A percentile compares a stretch with the other conserved stretches of the same genome.
These are phyloP conservation scores for Pancytospora philotis DNA, from an alignment of 371 early-diverging fungal genomes.

Conservation along the genomic window DNA sequence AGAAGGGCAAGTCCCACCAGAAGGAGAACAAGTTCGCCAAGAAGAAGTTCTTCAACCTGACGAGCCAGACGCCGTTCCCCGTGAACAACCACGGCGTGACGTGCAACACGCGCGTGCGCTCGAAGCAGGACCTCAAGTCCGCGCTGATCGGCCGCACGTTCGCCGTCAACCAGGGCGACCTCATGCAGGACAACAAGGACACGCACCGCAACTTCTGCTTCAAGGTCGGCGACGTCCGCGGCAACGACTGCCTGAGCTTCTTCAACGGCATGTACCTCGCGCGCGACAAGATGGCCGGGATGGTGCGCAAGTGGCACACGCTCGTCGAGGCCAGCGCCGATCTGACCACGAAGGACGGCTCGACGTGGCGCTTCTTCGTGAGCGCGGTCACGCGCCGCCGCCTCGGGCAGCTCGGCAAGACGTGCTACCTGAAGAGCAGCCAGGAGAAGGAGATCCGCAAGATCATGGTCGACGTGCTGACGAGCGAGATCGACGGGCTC, in stretches of 20 bases:
- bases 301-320: slow-evolving; percentile 99
- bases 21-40: slow-evolving; percentile 49
- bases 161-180: slow-evolving; percentile 90
- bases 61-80: slow-evolving; percentile 33
- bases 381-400: slow-evolving; percentile 93
- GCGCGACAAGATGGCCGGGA: slow-evolving; percentile 94
- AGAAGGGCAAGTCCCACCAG: slow-evolving; percentile 48
- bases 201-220: slow-evolving; percentile 94
- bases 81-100: slow-evolving; percentile 47
- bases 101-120: slow-evolving; percentile 37
- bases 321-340: slow-evolving; percentile 92
- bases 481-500: slow-evolving; percentile 71
- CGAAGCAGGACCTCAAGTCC: slow-evolving; percentile 42
- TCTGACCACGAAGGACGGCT: slow-evolving; percentile 98
- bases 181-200: slow-evolving; percentile 66
- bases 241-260: slow-evolving; percentile 93
- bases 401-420: slow-evolving; percentile 84
- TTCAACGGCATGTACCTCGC: slow-evolving; percentile 99
- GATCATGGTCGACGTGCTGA: slow-evolving; percentile 97
- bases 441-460: slow-evolving; percentile 96
- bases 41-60: slow-evolving; percentile 56
- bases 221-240: slow-evolving; percentile 87
- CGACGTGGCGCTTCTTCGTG: slow-evolving; percentile 87
- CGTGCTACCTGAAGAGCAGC: slow-evolving; percentile 86
- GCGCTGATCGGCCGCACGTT: slow-evolving; percentile 82